Percentiles rank a stretch among this genome's conserved stretches.
phyloP scores from a whole-genome alignment of 140 eudicot genomes.

The Anethum foeniculum region DNA sequence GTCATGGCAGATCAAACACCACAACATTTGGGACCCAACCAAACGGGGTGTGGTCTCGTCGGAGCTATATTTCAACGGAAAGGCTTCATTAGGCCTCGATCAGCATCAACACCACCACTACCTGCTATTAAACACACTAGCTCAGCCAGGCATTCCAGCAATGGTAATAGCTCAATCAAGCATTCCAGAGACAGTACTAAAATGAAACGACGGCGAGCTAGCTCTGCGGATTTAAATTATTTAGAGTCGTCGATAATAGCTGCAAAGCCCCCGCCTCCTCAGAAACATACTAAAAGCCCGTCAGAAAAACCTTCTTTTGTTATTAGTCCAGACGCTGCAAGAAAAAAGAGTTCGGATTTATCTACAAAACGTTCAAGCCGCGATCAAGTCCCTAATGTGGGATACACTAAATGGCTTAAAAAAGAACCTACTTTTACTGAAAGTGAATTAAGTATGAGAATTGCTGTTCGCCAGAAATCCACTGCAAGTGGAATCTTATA shows the following conservation, averaged over 20 bases:
- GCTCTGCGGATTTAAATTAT: slow-evolving; percentile 21
- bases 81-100: slow-evolving; percentile 21
- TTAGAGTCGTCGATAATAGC: slow-evolving; percentile 23
- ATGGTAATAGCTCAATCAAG: neutral
- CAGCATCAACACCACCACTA: slow-evolving; percentile 24
- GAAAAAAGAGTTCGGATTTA: neutral
- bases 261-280: slow-evolving; percentile 19
- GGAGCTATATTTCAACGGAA: slow-evolving; percentile 37
- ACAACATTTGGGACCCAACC: slow-evolving; percentile 27
- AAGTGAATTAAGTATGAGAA: slow-evolving; percentile 42
- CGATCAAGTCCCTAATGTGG: slow-evolving; percentile 34
- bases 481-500: slow-evolving; percentile 23
- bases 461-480: slow-evolving; percentile 26
- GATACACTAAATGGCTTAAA: slow-evolving; percentile 35
- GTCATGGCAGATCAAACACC: slow-evolving; percentile 43
- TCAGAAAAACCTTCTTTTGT: slow-evolving; percentile 1
- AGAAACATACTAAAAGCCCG: slow-evolving; percentile 7
- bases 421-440: slow-evolving; percentile 47
- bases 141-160: slow-evolving; percentile 11
- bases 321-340: slow-evolving; percentile 5
- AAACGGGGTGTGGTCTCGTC: slow-evolving; percentile 61
- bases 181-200: slow-evolving; percentile 2
- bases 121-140: slow-evolving; percentile 24
- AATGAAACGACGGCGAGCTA: slow-evolving; percentile 23
- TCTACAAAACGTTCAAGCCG: slow-evolving; percentile 11